A percentile compares a stretch with the other conserved stretches of the same genome.
Evolutionary conservation across 1,139 yeast species (phyloP).

Genomic region (Nakaseomyces uthaithaninus): DNA sequence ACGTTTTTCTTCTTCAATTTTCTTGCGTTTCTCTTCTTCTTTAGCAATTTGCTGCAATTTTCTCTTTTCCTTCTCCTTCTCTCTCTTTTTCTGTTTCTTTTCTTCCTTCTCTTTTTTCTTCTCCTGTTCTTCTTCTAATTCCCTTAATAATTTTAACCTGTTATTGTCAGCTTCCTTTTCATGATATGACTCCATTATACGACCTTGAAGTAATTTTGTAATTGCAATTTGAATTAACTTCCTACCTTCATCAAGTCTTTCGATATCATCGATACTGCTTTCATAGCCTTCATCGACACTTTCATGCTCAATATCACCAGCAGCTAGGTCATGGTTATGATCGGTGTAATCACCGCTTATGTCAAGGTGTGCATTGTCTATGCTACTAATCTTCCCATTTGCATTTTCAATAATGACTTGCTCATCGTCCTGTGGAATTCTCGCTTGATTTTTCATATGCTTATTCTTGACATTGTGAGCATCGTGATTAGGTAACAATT

Average conservation of each 20-base stretch:
- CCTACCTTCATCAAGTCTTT: constrained; percentile 66
- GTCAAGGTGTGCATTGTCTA: background rate
- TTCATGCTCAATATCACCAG: constrained; percentile 24
- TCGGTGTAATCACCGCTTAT: constrained; percentile 15
- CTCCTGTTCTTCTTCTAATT: constrained; percentile 73
- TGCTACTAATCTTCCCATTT: background rate
- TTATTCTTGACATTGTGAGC: background rate
- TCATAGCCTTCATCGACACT: constrained; percentile 35
- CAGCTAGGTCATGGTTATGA: constrained; percentile 26
- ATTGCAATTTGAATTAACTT: constrained; percentile 69
- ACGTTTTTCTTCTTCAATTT: constrained; percentile 37
- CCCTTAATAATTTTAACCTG: constrained; percentile 64
- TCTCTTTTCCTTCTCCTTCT: constrained; percentile 76
- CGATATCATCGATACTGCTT: constrained; percentile 42
- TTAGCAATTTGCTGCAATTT: constrained; percentile 62
- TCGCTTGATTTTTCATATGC: background rate
- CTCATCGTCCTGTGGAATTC: constrained; percentile 11
- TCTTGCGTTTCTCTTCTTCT: constrained; percentile 41
- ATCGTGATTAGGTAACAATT: background rate
- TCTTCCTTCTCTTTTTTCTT: constrained; percentile 67
- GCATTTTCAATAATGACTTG: constrained; percentile 18
- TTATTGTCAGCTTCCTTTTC: constrained; percentile 75
- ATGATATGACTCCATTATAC: constrained; percentile 66
- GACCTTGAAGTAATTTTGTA: constrained; percentile 62
- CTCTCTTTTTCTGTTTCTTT: constrained; percentile 65